Conservation (phyloP, 345 rosid species). For the Eutrema yunnanense region DNA sequence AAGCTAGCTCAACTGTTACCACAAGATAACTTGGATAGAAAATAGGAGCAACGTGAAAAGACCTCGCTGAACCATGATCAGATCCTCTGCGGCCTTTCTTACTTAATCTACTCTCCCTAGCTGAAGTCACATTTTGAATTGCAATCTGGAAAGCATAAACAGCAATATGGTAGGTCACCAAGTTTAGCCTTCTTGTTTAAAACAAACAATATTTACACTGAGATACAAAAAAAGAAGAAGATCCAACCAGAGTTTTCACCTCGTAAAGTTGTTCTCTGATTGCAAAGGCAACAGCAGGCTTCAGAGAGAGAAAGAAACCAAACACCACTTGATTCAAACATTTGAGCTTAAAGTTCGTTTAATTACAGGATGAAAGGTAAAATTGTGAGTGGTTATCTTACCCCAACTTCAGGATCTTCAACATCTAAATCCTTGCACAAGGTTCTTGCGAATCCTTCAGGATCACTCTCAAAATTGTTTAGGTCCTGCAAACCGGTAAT, state of each 20-base stretch:
- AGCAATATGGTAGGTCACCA: background rate
- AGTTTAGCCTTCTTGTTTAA: background rate
- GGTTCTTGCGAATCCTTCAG: slow-evolving; percentile 85
- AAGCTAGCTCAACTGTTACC: background rate
- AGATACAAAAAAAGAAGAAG: background rate
- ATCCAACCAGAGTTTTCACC: slow-evolving; percentile 36
- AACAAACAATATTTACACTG: background rate
- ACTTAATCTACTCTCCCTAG: slow-evolving; percentile 75
- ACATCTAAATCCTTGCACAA: slow-evolving; percentile 80
- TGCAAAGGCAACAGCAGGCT: slow-evolving; percentile 96
- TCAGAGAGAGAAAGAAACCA: slow-evolving; percentile 22
- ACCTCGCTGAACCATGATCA: slow-evolving; percentile 73
- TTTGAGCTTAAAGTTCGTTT: background rate
- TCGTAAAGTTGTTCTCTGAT: slow-evolving; percentile 94
- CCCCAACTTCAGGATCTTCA: slow-evolving; percentile 94
- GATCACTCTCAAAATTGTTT: slow-evolving; percentile 91
- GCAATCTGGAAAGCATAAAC: slow-evolving; percentile 53
- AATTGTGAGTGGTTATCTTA: slow-evolving; percentile 31
- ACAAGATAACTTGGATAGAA: background rate
- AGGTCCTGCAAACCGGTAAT: slow-evolving; percentile 50
- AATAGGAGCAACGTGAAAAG: background rate
- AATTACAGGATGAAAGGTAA: background rate
- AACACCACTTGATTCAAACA: background rate
- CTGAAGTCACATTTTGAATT: slow-evolving; percentile 78
- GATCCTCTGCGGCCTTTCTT: slow-evolving; percentile 83